Evolutionary conservation across 352 stramenopile genomes (phyloP).

Genomic region (Pythium scleroteichum): DNA sequence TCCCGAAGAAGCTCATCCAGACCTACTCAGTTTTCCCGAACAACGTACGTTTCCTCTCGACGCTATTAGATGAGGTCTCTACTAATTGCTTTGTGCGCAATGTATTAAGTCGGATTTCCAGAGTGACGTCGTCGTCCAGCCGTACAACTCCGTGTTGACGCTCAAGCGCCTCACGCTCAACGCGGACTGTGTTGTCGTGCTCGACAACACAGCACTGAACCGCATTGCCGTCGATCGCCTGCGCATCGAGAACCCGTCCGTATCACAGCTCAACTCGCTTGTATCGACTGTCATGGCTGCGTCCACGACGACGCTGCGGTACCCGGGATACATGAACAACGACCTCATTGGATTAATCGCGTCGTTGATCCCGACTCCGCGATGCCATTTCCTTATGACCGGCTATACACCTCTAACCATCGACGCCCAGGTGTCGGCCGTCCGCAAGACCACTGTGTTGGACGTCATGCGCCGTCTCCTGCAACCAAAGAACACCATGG

Average conservation of each 20-base stretch:
- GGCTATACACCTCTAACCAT: slow-evolving; percentile 99
- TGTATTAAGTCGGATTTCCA: slow-evolving; percentile 64
- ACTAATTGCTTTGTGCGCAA: neutral
- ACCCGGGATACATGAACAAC: slow-evolving; percentile 99
- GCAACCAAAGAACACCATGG: slow-evolving; percentile 99
- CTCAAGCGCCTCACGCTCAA: slow-evolving; percentile 98
- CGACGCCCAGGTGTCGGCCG: slow-evolving; percentile 86
- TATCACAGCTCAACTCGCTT: slow-evolving; percentile 97
- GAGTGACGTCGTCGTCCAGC: slow-evolving; percentile 98
- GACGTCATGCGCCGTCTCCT: slow-evolving; percentile 98
- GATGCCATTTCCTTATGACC: slow-evolving; percentile 99
- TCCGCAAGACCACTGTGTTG: slow-evolving; percentile 98
- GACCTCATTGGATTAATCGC: slow-evolving; percentile 98
- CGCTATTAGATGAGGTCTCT: too few relatives aligned
- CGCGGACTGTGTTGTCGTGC: slow-evolving; percentile 98
- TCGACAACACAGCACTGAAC: slow-evolving; percentile 99
- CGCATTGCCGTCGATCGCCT: slow-evolving; percentile 94
- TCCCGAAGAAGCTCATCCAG: slow-evolving; percentile 99
- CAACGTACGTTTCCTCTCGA: slow-evolving; percentile 49
- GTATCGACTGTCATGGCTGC: slow-evolving; percentile 99
- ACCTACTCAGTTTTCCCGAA: slow-evolving; percentile 99
- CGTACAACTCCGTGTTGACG: slow-evolving; percentile 99
- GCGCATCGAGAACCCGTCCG: slow-evolving; percentile 95
- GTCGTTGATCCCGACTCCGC: slow-evolving; percentile 97
- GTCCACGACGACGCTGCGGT: slow-evolving; percentile 96